Evolutionary conservation across 306 rosid genomes (phyloP).

Genomic region (Begonia peltatifolia): DNA sequence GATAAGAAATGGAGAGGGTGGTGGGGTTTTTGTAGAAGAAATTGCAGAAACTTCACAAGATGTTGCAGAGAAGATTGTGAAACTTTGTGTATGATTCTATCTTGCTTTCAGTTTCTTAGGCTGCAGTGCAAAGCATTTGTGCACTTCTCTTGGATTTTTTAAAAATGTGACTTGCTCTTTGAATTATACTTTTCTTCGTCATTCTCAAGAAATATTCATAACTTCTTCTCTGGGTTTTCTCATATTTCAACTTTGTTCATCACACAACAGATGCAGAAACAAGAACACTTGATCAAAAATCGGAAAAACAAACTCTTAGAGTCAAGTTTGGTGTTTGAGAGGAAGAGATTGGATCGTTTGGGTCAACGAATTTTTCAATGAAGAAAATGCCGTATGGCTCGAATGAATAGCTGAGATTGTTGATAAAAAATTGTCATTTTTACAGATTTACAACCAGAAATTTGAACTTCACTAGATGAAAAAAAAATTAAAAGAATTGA

Average conservation of each 20-base stretch:
- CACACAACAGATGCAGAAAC: background rate
- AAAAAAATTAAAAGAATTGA: too few species aligned
- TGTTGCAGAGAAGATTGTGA: slow-evolving; percentile 53
- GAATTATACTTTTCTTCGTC: slow-evolving; percentile 4
- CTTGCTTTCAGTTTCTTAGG: slow-evolving; percentile 32
- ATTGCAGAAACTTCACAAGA: slow-evolving; percentile 29
- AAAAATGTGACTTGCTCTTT: too few species aligned
- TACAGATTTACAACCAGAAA: too few species aligned
- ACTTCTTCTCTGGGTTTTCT: slow-evolving; percentile 42
- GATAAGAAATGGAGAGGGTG: slow-evolving; percentile 15
- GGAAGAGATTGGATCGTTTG: too few species aligned
- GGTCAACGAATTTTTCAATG: too few species aligned
- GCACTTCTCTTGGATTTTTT: slow-evolving; percentile 6
- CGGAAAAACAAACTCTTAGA: background rate
- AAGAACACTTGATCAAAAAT: slow-evolving; percentile 1
- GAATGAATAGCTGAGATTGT: too few species aligned
- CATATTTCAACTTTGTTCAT: too few species aligned
- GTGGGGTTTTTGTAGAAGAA: slow-evolving; percentile 62
- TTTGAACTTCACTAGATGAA: too few species aligned
- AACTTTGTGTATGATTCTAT: slow-evolving; percentile 36
- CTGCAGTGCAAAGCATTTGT: slow-evolving; percentile 61
- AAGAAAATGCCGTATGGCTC: too few species aligned
- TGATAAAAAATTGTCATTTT: too few species aligned
- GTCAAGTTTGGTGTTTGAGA: too few species aligned
- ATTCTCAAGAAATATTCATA: slow-evolving; percentile 53